Evolutionary conservation across 768 basidiomycete genomes (phyloP).

Genomic region (Russula vinacea): DNA sequence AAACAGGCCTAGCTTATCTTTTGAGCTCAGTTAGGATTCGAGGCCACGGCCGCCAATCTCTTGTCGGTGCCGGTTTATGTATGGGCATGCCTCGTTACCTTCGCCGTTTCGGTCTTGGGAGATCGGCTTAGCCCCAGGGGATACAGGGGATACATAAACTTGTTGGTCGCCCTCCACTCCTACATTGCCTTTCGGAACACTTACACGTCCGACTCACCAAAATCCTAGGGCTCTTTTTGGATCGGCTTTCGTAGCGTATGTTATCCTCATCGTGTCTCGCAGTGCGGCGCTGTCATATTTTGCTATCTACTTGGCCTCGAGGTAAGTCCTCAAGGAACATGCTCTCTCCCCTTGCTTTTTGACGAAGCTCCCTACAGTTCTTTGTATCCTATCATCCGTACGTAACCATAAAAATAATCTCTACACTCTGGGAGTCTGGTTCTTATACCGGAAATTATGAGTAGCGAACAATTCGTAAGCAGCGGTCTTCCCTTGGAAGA

Average conservation of each 20-base stretch:
- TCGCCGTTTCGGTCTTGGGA: neutral
- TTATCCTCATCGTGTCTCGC: neutral
- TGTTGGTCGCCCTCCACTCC: neutral
- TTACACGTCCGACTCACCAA: neutral
- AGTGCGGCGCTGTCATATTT: conserved; percentile 2
- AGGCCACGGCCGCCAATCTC: neutral
- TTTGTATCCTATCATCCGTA: neutral
- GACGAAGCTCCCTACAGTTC: neutral
- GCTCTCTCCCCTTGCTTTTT: neutral
- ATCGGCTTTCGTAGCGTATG: neutral
- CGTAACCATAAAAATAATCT: neutral
- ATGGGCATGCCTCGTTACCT: neutral
- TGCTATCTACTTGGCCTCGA: neutral
- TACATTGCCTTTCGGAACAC: too few species aligned
- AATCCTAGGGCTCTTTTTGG: neutral
- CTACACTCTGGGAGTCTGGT: neutral
- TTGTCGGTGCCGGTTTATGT: neutral
- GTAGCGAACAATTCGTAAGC: neutral
- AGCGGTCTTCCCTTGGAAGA: neutral
- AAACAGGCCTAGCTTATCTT: neutral
- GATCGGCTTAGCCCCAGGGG: conserved; percentile 5
- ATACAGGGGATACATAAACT: conserved; percentile 1
- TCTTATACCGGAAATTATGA: neutral
- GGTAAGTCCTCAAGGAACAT: neutral
- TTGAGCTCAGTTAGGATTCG: neutral